A percentile compares a stretch with the other conserved stretches of the same genome.
Evolutionary conservation across 2,329 filamentous ascomycete species (phyloP).

Genomic region (Hortaea werneckii): DNA sequence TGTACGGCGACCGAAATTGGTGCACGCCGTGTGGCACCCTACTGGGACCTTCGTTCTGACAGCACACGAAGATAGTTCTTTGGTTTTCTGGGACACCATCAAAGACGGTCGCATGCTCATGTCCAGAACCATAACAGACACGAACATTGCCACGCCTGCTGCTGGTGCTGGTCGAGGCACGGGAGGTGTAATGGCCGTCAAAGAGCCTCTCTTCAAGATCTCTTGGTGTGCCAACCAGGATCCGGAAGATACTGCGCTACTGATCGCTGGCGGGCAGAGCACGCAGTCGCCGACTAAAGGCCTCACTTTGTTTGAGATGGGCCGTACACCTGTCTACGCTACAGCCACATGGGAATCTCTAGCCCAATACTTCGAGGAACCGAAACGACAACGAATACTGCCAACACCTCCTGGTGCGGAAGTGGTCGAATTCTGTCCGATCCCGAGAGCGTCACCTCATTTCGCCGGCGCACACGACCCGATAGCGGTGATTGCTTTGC

Average conservation of each 20-base stretch:
- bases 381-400: constrained; percentile 60
- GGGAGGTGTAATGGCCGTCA: constrained; percentile 46
- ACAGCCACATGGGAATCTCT: constrained; percentile 85
- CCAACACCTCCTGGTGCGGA: constrained; percentile 68
- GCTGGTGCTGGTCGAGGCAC: constrained; percentile 13
- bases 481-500: constrained; percentile 66
- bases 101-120: constrained; percentile 78
- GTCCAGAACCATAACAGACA: constrained; percentile 68
- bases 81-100: constrained; percentile 76
- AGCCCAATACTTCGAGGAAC: constrained; percentile 65
- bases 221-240: constrained; percentile 91
- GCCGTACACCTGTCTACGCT: constrained; percentile 77
- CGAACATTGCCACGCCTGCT: constrained; percentile 58
- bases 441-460: constrained; percentile 74
- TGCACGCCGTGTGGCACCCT: constrained; percentile 86
- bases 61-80: constrained; percentile 77
- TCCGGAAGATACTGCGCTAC: constrained; percentile 80
- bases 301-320: constrained; percentile 81
- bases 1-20: constrained; percentile 61
- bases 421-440: constrained; percentile 68
- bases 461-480: constrained; percentile 85
- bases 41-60: constrained; percentile 83
- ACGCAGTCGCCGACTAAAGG: constrained; percentile 60
- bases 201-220: constrained; percentile 67
- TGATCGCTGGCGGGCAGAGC: constrained; percentile 72